Evolutionary conservation across 2,329 filamentous ascomycete species (phyloP).

Genomic region (Aphanocladium album): DNA sequence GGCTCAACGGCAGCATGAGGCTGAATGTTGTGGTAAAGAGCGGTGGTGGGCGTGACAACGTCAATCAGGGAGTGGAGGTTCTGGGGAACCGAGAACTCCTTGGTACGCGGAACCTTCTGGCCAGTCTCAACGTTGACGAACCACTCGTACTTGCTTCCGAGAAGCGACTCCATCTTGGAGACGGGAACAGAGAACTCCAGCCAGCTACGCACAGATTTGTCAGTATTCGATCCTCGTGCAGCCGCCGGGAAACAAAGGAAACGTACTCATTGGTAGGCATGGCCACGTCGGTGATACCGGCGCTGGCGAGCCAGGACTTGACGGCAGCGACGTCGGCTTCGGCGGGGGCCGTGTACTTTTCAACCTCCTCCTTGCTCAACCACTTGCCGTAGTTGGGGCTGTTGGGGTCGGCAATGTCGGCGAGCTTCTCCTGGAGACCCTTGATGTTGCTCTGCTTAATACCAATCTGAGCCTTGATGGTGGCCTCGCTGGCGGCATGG

Average conservation of each 20-base stretch:
- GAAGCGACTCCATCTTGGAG: slow-evolving; percentile 11
- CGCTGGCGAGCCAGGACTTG: slow-evolving; percentile 18
- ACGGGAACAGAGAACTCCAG: slow-evolving; percentile 11
- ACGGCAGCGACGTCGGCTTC: slow-evolving; percentile 18
- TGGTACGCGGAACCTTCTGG: slow-evolving; percentile 12
- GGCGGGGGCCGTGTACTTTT: slow-evolving; percentile 21
- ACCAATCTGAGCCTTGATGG: slow-evolving; percentile 14
- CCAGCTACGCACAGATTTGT: slow-evolving; percentile 1
- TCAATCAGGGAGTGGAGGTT: slow-evolving; percentile 15
- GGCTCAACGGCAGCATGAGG: not conserved
- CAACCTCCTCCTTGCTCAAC: slow-evolving; percentile 20
- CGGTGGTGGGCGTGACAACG: slow-evolving; percentile 16
- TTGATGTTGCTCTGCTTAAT: slow-evolving; percentile 20
- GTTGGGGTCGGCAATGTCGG: slow-evolving; percentile 21
- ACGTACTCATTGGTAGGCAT: slow-evolving; percentile 14
- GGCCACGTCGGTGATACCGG: slow-evolving; percentile 12
- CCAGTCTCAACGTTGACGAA: slow-evolving; percentile 8
- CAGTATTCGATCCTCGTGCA: not conserved
- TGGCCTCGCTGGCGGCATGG: not conserved
- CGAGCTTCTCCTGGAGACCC: slow-evolving; percentile 21
- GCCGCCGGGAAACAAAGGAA: not conserved
- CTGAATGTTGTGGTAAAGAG: slow-evolving; percentile 12
- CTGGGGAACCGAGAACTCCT: slow-evolving; percentile 17
- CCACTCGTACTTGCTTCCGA: slow-evolving; percentile 10
- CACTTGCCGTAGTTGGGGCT: slow-evolving; percentile 24